A percentile compares a stretch with the other conserved stretches of the same genome.
These are phyloP conservation scores for Pseudisothecium myosuroides DNA, from an alignment of 225 moss, liverwort and hornwort species.

Conservation along the genomic window DNA sequence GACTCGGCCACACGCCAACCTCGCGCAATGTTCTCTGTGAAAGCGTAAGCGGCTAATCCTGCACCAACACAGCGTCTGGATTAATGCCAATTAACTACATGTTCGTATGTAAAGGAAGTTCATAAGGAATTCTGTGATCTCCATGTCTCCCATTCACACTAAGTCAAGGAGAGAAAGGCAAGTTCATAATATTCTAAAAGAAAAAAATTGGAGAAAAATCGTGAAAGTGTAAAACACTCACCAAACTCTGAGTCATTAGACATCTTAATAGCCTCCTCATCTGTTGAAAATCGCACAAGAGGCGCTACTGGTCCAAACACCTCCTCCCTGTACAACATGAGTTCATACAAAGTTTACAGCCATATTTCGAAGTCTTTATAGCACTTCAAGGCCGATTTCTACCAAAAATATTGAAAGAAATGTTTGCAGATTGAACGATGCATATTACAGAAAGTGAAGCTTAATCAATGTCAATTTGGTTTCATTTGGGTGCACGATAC, in stretches of 20 bases:
- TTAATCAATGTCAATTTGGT: not conserved
- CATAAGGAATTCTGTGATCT: not conserved
- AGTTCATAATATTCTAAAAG: not conserved
- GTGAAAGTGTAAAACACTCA: not conserved
- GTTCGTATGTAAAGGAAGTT: not conserved
- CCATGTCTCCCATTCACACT: not conserved
- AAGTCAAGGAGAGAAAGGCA: not conserved
- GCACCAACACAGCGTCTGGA: not conserved
- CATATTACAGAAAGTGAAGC: not conserved
- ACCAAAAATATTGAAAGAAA: not conserved
- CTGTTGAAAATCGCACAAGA: slow-evolving; percentile 75
- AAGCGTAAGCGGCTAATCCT: slow-evolving; percentile 80
- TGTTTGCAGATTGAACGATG: not conserved
- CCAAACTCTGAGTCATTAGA: slow-evolving; percentile 84
- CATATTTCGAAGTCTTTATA: not conserved
- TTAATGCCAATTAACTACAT: not conserved
- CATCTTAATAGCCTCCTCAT: slow-evolving; percentile 71
- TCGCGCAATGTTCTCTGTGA: slow-evolving; percentile 81
- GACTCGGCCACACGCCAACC: slow-evolving; percentile 93
- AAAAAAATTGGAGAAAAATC: not conserved
- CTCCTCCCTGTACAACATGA: slow-evolving; percentile 51
- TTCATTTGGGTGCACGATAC: not conserved
- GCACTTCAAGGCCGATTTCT: not conserved
- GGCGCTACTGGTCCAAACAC: slow-evolving; percentile 97
- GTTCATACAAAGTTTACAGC: not conserved